Conservation (phyloP, 495 filamentous ascomycete species). For the Darksidea phi region DNA sequence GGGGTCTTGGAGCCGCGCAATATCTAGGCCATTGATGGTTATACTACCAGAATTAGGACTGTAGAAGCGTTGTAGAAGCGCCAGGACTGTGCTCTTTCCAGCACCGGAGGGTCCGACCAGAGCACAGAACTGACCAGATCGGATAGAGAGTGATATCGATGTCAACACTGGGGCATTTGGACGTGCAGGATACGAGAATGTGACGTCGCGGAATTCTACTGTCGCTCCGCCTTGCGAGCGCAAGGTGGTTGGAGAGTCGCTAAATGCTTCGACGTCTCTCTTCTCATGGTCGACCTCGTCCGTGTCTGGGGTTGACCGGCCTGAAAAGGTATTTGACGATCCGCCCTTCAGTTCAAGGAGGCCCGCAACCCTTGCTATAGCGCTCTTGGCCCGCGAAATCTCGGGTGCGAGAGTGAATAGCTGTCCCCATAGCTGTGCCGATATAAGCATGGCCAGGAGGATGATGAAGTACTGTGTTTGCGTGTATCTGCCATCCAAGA, state of each 20-base stretch:
- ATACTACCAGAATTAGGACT: conserved; percentile 35
- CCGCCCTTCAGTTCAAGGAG: conserved; percentile 33
- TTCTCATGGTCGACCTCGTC: conserved; percentile 71
- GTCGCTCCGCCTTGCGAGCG: conserved; percentile 11
- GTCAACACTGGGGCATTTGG: conserved; percentile 46
- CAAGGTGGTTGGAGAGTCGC: conserved; percentile 28
- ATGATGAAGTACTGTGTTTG: conserved; percentile 83
- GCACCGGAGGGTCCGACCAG: conserved; percentile 61
- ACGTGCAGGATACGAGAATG: conserved; percentile 57
- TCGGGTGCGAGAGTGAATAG: conserved; percentile 83
- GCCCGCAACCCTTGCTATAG: conserved; percentile 48
- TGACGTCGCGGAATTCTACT: conserved; percentile 55
- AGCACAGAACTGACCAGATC: conserved; percentile 53
- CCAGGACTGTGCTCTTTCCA: conserved; percentile 55
- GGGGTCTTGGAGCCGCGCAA: background rate
- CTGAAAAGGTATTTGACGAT: background rate
- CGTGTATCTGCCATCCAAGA: conserved; percentile 65
- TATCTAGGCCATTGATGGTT: conserved; percentile 23
- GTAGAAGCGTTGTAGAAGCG: conserved; percentile 54
- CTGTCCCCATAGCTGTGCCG: conserved; percentile 76
- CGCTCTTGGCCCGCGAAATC: conserved; percentile 83
- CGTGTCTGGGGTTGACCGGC: conserved; percentile 57
- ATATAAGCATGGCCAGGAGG: conserved; percentile 76
- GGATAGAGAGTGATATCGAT: conserved; percentile 46
- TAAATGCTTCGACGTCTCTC: conserved; percentile 79